Evolutionary conservation across 108 stramenopile genomes (phyloP).

Genomic region (Pseudonitzschia multiseries): DNA sequence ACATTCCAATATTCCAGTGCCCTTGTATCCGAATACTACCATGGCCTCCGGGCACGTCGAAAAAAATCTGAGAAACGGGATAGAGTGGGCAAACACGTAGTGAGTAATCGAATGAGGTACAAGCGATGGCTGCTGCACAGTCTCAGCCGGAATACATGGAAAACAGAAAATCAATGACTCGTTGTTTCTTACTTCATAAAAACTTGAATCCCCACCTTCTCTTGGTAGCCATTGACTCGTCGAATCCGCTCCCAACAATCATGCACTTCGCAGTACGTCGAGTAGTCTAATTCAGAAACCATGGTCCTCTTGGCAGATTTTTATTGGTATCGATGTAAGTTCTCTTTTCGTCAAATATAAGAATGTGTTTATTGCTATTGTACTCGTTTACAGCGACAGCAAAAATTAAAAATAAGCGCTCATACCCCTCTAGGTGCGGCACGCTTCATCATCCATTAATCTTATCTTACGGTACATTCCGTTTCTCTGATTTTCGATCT

Average conservation of each 20-base stretch:
- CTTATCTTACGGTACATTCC: too few relatives aligned
- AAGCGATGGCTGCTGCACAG: constrained; percentile 10
- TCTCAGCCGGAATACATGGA: too few relatives aligned
- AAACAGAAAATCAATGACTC: constrained; percentile 16
- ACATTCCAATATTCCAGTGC: neutral
- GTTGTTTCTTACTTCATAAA: constrained; percentile 26
- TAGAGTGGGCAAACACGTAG: too few relatives aligned
- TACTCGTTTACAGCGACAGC: too few relatives aligned
- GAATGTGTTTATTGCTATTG: too few relatives aligned
- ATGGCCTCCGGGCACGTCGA: neutral
- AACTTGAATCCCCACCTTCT: constrained; percentile 15
- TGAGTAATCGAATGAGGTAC: neutral
- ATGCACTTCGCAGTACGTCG: constrained; percentile 8
- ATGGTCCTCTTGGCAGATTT: constrained; percentile 3
- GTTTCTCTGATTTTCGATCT: too few relatives aligned
- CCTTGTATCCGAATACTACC: neutral
- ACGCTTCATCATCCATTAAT: too few relatives aligned
- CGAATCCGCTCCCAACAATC: constrained; percentile 30
- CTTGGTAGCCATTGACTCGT: constrained; percentile 21
- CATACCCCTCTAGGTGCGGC: too few relatives aligned
- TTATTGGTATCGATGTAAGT: too few relatives aligned
- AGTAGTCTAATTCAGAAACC: constrained; percentile 23
- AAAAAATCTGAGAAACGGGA: constrained; percentile 13
- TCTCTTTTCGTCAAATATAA: too few relatives aligned
- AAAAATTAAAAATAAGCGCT: too few relatives aligned